Percentiles rank a stretch among this genome's conserved stretches.
phyloP scores from a whole-genome alignment of 2,329 filamentous ascomycete genomes.

The Pyrenochaeta sp. region DNA sequence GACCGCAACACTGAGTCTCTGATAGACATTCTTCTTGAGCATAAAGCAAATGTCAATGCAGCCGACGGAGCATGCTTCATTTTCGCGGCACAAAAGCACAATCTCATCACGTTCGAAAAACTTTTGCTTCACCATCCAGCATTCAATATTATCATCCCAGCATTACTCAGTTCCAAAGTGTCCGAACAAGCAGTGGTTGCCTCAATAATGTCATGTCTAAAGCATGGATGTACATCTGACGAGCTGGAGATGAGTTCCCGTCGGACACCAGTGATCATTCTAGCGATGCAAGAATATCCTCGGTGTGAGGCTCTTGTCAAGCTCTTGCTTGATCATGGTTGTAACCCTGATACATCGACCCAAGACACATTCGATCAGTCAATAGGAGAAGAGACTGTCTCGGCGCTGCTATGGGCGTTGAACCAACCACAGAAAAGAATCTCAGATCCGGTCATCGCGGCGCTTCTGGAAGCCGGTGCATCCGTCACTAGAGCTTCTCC shows the following conservation, averaged over 20 bases:
- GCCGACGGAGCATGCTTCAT: constrained; percentile 41
- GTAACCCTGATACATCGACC: constrained; percentile 52
- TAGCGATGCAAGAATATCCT: constrained; percentile 38
- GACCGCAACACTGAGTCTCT: constrained; percentile 15
- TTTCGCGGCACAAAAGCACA: constrained; percentile 36
- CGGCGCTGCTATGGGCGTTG: constrained; percentile 68
- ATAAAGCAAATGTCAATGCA: constrained; percentile 41
- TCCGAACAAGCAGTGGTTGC: constrained; percentile 56
- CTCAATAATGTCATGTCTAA: constrained; percentile 64
- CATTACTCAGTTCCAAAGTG: constrained; percentile 62
- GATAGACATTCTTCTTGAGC: constrained; percentile 34
- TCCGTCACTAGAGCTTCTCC: constrained; percentile 66
- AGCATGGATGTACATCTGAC: constrained; percentile 51
- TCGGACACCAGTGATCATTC: constrained; percentile 30
- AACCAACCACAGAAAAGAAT: constrained; percentile 70
- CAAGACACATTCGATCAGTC: constrained; percentile 57
- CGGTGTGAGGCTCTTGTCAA: constrained; percentile 28
- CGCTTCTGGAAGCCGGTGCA: constrained; percentile 64
- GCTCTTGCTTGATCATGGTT: constrained; percentile 33
- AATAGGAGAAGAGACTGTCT: constrained; percentile 64
- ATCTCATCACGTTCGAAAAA: constrained; percentile 31
- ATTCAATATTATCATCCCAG: constrained; percentile 63
- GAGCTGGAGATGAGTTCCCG: constrained; percentile 22
- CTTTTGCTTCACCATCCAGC: constrained; percentile 56
- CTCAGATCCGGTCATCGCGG: constrained; percentile 65